Evolutionary conservation across 352 stramenopile genomes (phyloP).

Genomic region (Aphanomyces invadans): DNA sequence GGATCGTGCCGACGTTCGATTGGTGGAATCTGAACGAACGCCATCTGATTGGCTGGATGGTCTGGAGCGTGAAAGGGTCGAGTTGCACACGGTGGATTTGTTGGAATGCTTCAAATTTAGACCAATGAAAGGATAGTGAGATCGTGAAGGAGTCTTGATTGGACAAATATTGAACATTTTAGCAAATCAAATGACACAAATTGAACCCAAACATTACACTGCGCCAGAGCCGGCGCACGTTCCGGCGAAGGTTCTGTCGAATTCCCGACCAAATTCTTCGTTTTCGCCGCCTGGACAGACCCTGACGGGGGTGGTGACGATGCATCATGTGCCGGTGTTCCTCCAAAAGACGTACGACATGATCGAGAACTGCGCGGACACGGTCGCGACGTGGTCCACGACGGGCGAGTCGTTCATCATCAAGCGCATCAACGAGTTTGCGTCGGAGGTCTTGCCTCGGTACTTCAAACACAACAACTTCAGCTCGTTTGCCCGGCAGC

Average conservation of each 20-base stretch:
- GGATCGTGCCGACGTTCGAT: too few species aligned
- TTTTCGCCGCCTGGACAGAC: neutral
- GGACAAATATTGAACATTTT: neutral
- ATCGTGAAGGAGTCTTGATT: too few species aligned
- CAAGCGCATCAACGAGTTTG: constrained; percentile 43
- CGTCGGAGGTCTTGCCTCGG: constrained; percentile 38
- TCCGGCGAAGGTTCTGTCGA: constrained; percentile 17
- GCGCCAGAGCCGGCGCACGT: neutral
- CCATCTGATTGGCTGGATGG: too few species aligned
- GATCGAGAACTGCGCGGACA: constrained; percentile 37
- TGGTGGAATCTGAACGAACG: too few species aligned
- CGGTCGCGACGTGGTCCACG: constrained; percentile 35
- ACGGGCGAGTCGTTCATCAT: constrained; percentile 40
- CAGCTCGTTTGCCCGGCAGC: constrained; percentile 38
- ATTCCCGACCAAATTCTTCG: constrained; percentile 17
- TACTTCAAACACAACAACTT: constrained; percentile 61
- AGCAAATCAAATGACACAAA: neutral
- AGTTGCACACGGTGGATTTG: neutral
- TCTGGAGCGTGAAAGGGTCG: too few species aligned
- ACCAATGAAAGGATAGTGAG: too few species aligned
- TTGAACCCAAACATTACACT: neutral
- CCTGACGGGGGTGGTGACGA: too few species aligned
- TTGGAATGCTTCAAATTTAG: too few species aligned
- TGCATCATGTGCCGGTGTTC: constrained; percentile 32
- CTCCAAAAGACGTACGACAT: constrained; percentile 46